A percentile compares a stretch with the other conserved stretches of the same genome.
Evolutionary conservation across 306 rosid genomes (phyloP).

Genomic region (Hippophae gyantsensis): DNA sequence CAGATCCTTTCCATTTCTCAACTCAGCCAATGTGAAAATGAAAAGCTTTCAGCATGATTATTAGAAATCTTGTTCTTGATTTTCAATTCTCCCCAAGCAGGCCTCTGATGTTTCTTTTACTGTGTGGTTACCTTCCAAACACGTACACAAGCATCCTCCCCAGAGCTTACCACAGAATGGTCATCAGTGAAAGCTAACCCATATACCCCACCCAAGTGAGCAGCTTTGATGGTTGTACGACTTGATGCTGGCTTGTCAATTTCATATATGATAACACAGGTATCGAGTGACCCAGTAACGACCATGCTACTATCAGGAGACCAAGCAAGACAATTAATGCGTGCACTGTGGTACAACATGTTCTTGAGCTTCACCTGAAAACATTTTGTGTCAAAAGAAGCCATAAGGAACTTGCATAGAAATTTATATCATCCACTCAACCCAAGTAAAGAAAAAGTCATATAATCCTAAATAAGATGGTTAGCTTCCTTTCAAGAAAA

Average conservation of each 20-base stretch:
- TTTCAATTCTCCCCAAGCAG: slow-evolving; percentile 9
- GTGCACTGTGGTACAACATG: slow-evolving; percentile 86
- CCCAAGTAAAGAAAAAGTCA: too few relatives aligned
- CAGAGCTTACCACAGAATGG: slow-evolving; percentile 71
- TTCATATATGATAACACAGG: slow-evolving; percentile 66
- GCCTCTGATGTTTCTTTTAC: slow-evolving; percentile 22
- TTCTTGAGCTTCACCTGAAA: slow-evolving; percentile 85
- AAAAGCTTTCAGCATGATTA: too few relatives aligned
- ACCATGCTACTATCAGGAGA: slow-evolving; percentile 75
- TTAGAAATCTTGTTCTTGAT: too few relatives aligned
- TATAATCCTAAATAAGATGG: too few relatives aligned
- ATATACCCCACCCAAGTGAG: slow-evolving; percentile 93
- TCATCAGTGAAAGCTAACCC: slow-evolving; percentile 83
- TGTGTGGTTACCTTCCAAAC: slow-evolving; percentile 70
- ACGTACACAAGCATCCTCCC: slow-evolving; percentile 97
- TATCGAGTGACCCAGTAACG: slow-evolving; percentile 92
- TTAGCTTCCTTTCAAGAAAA: too few relatives aligned
- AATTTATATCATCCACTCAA: too few relatives aligned
- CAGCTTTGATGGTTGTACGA: slow-evolving; percentile 75
- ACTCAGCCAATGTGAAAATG: too few relatives aligned
- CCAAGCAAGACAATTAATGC: slow-evolving; percentile 96
- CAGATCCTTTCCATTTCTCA: too few relatives aligned
- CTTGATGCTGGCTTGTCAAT: slow-evolving; percentile 74
- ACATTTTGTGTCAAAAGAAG: slow-evolving; percentile 9
- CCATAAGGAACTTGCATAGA: background rate